phyloP scores from a whole-genome alignment of 1,139 yeast species.

The Debaryomycetaceae sp. region DNA sequence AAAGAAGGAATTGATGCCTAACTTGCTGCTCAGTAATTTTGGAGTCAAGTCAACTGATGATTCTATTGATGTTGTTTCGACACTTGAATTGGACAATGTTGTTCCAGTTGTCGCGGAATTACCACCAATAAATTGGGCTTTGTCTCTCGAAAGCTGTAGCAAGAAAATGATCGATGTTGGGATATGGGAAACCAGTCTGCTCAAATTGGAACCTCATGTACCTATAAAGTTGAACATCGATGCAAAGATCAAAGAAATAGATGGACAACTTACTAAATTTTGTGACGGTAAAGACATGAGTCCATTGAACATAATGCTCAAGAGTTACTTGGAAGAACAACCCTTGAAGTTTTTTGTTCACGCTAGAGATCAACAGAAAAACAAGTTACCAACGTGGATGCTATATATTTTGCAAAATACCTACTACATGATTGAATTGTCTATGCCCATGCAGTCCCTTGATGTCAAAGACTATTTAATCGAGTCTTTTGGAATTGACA shows the following conservation, averaged over 20 bases:
- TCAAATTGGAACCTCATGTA: conserved; percentile 14
- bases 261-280: conserved; percentile 14
- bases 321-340: conserved; percentile 16
- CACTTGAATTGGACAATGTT: conserved; percentile 6
- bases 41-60: conserved; percentile 3
- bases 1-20: conserved; percentile 13
- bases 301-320: conserved; percentile 21
- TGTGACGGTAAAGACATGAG: conserved; percentile 18
- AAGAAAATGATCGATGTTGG: conserved; percentile 19
- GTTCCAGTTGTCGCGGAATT: conserved; percentile 19
- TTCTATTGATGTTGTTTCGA: conserved; percentile 2
- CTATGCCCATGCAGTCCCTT: conserved; percentile 2
- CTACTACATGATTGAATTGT: conserved; percentile 8
- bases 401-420: conserved; percentile 14
- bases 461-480: conserved; percentile 1
- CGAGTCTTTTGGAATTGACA: conserved; percentile 9
- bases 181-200: conserved; percentile 16
- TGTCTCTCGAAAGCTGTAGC: conserved; percentile 24
- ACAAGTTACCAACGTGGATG: conserved; percentile 25
- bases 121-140: conserved; percentile 23
- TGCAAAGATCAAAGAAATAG: conserved; percentile 17
- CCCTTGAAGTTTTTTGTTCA: conserved; percentile 17
- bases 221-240: conserved; percentile 10
- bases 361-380: conserved; percentile 14
- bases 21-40: conserved; percentile 9